Evolutionary conservation across 129 eudicot genomes (phyloP).

Genomic region (Deinandra increscens): DNA sequence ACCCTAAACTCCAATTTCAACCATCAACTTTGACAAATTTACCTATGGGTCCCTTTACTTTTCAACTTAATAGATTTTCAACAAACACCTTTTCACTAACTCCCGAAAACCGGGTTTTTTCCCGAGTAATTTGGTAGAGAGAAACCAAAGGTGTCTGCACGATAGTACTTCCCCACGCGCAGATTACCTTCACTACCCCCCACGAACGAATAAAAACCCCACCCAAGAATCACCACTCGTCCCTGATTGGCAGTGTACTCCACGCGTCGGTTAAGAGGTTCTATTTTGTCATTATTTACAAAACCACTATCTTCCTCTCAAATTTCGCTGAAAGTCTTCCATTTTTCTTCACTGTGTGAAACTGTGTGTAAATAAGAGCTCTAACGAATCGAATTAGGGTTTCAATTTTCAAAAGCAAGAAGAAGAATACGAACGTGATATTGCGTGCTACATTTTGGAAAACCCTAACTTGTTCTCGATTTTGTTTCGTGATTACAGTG

Average conservation of each 20-base stretch:
- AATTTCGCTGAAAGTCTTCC: not conserved
- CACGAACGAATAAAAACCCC: conserved; percentile 16
- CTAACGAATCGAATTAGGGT: conserved; percentile 14
- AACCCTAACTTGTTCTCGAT: conserved; percentile 32
- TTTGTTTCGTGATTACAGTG: conserved; percentile 7
- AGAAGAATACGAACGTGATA: conserved; percentile 9
- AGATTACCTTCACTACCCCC: not conserved
- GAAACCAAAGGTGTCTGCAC: conserved; percentile 22
- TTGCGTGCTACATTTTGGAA: conserved; percentile 20
- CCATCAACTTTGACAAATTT: conserved; percentile 36
- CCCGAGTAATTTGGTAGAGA: conserved; percentile 20
- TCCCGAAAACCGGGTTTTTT: conserved; percentile 24
- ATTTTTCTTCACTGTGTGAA: conserved; percentile 40
- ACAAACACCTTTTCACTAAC: conserved; percentile 30
- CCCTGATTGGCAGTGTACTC: not conserved
- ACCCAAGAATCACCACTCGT: conserved; percentile 19
- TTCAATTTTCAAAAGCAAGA: too few relatives aligned
- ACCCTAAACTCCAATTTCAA: conserved; percentile 15
- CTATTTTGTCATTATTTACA: conserved; percentile 43
- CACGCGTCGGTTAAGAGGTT: conserved; percentile 18
- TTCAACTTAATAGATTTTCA: conserved; percentile 21
- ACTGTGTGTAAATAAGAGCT: conserved; percentile 35
- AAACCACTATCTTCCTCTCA: conserved; percentile 27
- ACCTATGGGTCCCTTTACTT: conserved; percentile 18
- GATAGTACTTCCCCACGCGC: conserved; percentile 2